Evolutionary conservation across 1,284 basidiomycete genomes (phyloP).

Genomic region (Inonotus hispidus): DNA sequence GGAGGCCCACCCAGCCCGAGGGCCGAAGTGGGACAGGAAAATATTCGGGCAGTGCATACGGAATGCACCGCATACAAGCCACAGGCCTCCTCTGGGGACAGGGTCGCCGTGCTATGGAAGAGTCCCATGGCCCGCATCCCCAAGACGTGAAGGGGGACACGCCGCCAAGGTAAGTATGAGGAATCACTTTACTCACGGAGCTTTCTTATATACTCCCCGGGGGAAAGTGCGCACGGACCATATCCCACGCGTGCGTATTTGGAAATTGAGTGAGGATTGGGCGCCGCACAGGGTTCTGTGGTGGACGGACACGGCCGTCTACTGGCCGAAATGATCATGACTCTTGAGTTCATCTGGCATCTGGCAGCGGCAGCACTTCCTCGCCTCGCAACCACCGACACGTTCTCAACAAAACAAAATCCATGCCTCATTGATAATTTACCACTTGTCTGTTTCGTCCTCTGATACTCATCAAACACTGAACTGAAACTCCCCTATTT

Average conservation of each 20-base stretch:
- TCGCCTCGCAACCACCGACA: too few relatives aligned
- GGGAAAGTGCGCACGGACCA: background rate
- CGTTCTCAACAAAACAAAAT: too few relatives aligned
- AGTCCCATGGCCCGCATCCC: constrained; percentile 26
- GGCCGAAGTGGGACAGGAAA: constrained; percentile 20
- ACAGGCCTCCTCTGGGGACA: constrained; percentile 26
- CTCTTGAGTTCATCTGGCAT: too few relatives aligned
- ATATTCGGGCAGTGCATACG: constrained; percentile 21
- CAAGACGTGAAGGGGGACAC: constrained; percentile 31
- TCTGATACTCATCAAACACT: too few relatives aligned
- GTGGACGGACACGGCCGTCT: too few relatives aligned
- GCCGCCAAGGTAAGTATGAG: constrained; percentile 44
- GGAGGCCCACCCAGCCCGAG: constrained; percentile 21
- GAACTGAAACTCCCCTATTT: too few relatives aligned
- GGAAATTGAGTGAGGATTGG: background rate
- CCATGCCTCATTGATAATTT: too few relatives aligned
- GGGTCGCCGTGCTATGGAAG: constrained; percentile 32
- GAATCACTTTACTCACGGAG: background rate
- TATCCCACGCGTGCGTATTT: too few relatives aligned
- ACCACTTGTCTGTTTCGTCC: too few relatives aligned
- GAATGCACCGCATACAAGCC: constrained; percentile 22
- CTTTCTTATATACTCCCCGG: background rate
- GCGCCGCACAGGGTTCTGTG: too few relatives aligned
- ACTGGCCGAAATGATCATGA: too few relatives aligned
- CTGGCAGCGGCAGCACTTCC: too few relatives aligned